Evolutionary conservation across 345 rosid genomes (phyloP), one percentile per base, ranked within the genome.

Genomic region (Ricinus communis): DNA sequence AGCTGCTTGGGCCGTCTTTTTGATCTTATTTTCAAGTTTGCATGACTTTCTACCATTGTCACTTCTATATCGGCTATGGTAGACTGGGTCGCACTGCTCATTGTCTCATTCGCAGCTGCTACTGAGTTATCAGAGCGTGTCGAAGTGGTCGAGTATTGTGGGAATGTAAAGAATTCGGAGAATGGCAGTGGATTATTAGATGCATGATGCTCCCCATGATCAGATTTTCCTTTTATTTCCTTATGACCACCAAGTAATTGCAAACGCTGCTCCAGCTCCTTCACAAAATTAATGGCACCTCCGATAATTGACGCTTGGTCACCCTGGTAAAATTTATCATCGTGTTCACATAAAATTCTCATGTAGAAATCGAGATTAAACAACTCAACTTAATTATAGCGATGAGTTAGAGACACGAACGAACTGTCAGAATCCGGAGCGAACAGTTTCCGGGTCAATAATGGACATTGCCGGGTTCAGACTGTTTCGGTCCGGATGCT

Each of bases 21-120:
- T 38, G 92, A 78, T 78, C 97, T 85, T 76, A 94, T 90, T 71
- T 86, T 94, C 46, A 94, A 77, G 75, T 78, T 90, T 38, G 97
- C 97, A 70, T 94, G 96, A 71, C 86, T 82, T 74, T 91, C 98
- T 22, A 90, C 92, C 81, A 91, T 85, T 64, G 84, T 87, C 74
- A 90, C 97, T 84, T 94, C 95, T 52, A 94, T 79, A 71, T 88
- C 96, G n/a, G 87, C 90, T 16, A 84, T 65, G 27, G 80, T 57
- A 16, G 77, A 71, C 53, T 66, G 72, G 49, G n/a, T 64, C 50
- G 74, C 82, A 33, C 63, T 75, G 43, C 66, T 75, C 68, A 66
- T 33, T 53, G 78, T 33, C 10, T 83, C 82, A 15, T 66, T 73
- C 70, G 54, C 58, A 5, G 68, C 57, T 25, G 70, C 54, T 27